Percentiles rank a stretch among this genome's conserved stretches.
These are phyloP conservation scores for Kickxella alabastrina DNA, from an alignment of 192 early-diverging fungal species.

Conservation along the genomic window DNA sequence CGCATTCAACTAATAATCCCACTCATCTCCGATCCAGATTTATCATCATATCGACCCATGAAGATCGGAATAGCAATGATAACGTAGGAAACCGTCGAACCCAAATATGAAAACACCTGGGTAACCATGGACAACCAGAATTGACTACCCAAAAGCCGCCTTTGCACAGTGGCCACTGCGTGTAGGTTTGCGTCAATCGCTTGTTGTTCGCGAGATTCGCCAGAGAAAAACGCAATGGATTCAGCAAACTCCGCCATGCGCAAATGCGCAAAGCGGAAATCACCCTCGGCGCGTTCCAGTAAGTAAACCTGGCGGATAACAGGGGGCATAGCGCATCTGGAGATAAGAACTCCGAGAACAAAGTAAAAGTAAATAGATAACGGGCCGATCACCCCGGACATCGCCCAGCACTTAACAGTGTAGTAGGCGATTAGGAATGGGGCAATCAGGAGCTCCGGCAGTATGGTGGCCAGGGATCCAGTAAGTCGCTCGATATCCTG, in stretches of 20 bases:
- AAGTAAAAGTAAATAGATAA: conserved; percentile 72
- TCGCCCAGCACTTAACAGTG: conserved; percentile 63
- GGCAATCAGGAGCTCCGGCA: conserved; percentile 62
- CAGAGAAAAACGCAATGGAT: conserved; percentile 76
- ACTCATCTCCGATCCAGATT: conserved; percentile 64
- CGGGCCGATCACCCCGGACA: conserved; percentile 66
- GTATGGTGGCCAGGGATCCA: conserved; percentile 41
- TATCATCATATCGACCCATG: conserved; percentile 69
- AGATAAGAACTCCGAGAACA: conserved; percentile 57
- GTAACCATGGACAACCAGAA: conserved; percentile 53
- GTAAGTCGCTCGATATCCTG: conserved; percentile 85
- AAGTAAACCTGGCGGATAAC: conserved; percentile 70
- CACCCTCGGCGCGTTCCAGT: conserved; percentile 77
- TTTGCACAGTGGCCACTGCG: conserved; percentile 53
- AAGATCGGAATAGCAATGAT: conserved; percentile 82
- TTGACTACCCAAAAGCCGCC: conserved; percentile 54
- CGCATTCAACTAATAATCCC: conserved; percentile 73
- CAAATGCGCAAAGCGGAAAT: conserved; percentile 73
- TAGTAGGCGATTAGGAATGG: conserved; percentile 79
- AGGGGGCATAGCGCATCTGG: conserved; percentile 66
- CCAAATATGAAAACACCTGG: conserved; percentile 68
- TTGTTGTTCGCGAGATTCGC: conserved; percentile 62
- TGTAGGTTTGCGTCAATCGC: conserved; percentile 57
- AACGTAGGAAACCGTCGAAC: conserved; percentile 75
- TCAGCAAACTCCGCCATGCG: conserved; percentile 71